phyloP scores from a whole-genome alignment of 225 moss, liverwort and hornwort genomes.

The Anthoceros angustus region DNA sequence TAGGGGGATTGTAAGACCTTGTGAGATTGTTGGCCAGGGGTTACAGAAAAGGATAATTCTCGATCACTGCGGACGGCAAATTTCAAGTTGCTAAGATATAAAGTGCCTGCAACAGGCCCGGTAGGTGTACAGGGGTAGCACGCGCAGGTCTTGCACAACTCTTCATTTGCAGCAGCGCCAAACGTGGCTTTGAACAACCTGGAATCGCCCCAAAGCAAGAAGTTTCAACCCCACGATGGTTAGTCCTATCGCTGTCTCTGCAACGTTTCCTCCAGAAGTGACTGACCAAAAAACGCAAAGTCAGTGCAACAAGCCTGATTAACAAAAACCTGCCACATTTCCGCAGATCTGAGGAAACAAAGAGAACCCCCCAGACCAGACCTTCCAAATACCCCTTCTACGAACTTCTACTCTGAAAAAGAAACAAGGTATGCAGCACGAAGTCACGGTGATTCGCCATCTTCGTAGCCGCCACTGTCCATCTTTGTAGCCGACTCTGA shows the following conservation, averaged over 20 bases:
- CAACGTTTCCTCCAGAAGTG: slow-evolving; percentile 7
- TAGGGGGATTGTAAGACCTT: slow-evolving; percentile 49
- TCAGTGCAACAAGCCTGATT: neutral
- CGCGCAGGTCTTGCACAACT: slow-evolving; percentile 72
- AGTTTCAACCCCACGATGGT: slow-evolving; percentile 51
- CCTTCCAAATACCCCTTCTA: too few species aligned
- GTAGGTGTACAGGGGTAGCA: slow-evolving; percentile 72
- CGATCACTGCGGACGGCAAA: slow-evolving; percentile 76
- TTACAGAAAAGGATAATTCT: slow-evolving; percentile 46
- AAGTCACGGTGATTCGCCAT: neutral
- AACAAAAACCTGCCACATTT: neutral
- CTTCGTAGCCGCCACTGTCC: too few species aligned
- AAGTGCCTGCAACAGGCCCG: slow-evolving; percentile 79
- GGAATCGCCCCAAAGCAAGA: slow-evolving; percentile 55
- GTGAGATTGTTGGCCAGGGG: slow-evolving; percentile 38
- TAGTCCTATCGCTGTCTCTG: slow-evolving; percentile 58
- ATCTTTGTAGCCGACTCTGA: neutral
- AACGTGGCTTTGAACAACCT: slow-evolving; percentile 52
- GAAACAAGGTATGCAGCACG: neutral
- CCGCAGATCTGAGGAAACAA: too few species aligned
- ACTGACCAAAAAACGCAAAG: neutral
- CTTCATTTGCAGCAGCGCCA: slow-evolving; percentile 41
- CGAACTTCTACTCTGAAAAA: neutral
- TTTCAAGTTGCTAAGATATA: slow-evolving; percentile 55
- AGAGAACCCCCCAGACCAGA: too few species aligned